Evolutionary conservation across 2,329 filamentous ascomycete genomes (phyloP), one percentile per base, ranked within the genome.

Genomic region (Aspergillus phoenicis): DNA sequence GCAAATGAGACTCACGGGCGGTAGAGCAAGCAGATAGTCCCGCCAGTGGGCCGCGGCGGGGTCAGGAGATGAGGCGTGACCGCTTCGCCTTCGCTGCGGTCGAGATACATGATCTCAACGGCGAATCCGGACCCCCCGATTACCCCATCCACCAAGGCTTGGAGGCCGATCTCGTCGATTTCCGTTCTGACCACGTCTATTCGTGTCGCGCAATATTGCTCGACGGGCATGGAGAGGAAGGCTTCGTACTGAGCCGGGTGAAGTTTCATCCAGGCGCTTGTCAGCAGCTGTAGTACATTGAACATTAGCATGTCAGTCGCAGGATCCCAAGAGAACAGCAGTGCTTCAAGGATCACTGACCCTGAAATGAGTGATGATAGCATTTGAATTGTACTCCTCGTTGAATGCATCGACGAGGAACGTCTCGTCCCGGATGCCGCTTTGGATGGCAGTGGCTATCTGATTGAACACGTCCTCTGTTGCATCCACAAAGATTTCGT

Each of bases 101-200:
- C 95, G 8, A 99, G 86, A 73, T 98, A 97, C 57, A 92, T 87
- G 64, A 98, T 91, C 72, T 97, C 92, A 20, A 98, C 85, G 4
- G 89, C 87, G 64, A 97, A 87, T 15, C 88, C 87, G 53, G 89
- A 88, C 7, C 90, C 91, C 71, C 91, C 89, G 64, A 98, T 85
- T 3, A 98, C 83, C 26, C 92, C 85, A 64, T 94, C 88, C 63
- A 89, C 86, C 53, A 98, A 81, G 2, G 91, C 86, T 62, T 87
- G 87, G 64, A 98, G 83, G 47, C 91, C 91, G n/a, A 97, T 81
- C 69, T 97, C 88, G 68, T 99, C 95, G 64, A 98, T 96, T 78
- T 98, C 94, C 54, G 88, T 87, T 67, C 89, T 85, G 15, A 89
- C 84, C 0, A 90, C 86, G 73, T 96, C 89, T 64, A 98, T 87